Evolutionary conservation across 805 yeast species (phyloP), one percentile per base, ranked within the genome.

Genomic region (Wickerhamiella parazyma): DNA sequence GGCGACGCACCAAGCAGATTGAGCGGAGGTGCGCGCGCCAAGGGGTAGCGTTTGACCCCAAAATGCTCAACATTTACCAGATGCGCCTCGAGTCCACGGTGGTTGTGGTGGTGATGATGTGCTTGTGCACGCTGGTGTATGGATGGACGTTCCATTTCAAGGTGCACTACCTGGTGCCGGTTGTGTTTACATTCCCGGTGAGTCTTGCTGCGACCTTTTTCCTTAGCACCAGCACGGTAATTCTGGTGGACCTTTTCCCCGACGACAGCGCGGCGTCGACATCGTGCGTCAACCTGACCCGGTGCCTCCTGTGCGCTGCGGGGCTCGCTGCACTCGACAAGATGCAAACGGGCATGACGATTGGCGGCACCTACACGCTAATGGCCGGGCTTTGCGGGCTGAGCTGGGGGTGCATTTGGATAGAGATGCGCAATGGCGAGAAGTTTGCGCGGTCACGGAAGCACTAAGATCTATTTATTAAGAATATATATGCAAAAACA

Each of bases 311-410:
- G 38, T 78, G 79, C 24, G 94, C 94, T 0, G 68, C 74, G 1
- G 76, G 80, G 35, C 69, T 80, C 17, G 91, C 82, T 0, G 77
- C 76, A 2, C 64, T 83, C 17, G 70, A 75, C 17, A 68, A 62
- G 39, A 80, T 86, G 89, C 64, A 68, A 11, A 44, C 45, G 0
- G 48, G 63, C 0, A 65, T 86, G 73, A 73, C 74, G 0, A 60
- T 72, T 10, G 95, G 95, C 1, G 91, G 94, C 14, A 72, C 82
- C 1, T 83, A 76, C 54, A 77, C 93, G 0, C 65, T 85, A n/a
- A 60, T 82, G 68, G 76, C 78, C 2, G 77, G 60, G 6, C 41
- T 61, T 6, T 53, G 67, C 26, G 45, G 41, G 3, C 28, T 50
- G 12, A 48, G 55, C 18, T 20, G 44, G 19, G 20, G 35, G 6